phyloP scores from a whole-genome alignment of 2,329 filamentous ascomycete species.

The Paracamarosporium sp. region DNA sequence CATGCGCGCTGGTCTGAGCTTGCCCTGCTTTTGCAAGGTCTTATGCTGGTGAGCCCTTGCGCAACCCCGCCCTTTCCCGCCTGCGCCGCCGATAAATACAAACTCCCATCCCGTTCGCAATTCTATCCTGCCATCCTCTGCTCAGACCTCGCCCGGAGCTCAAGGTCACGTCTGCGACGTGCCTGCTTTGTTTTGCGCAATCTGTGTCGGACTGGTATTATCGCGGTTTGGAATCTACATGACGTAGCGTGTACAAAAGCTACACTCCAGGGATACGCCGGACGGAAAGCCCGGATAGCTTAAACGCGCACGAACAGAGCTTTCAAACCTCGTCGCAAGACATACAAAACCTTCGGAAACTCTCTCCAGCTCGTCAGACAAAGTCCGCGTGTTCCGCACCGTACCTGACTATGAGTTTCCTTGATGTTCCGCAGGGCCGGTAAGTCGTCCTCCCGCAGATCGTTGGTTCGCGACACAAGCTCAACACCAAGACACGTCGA shows the following conservation, averaged over 20 bases:
- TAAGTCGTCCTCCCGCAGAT: neutral
- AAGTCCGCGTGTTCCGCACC: neutral
- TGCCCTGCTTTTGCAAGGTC: neutral
- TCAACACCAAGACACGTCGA: neutral
- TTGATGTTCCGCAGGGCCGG: conserved; percentile 7
- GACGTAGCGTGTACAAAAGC: neutral
- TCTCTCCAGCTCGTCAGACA: neutral
- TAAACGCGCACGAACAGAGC: neutral
- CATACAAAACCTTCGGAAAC: neutral
- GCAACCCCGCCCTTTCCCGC: conserved; percentile 1
- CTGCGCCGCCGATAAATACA: neutral
- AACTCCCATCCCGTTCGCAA: neutral
- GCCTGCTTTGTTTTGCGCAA: neutral
- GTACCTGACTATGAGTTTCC: neutral
- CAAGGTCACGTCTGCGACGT: neutral
- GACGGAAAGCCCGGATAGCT: conserved; percentile 4
- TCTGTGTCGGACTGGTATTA: neutral
- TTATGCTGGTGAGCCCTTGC: neutral
- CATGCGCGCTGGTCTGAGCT: neutral
- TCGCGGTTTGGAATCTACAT: neutral
- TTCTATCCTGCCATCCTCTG: neutral
- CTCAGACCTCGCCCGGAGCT: neutral
- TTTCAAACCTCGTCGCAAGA: neutral
- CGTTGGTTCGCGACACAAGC: neutral
- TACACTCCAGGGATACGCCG: neutral